These are phyloP conservation scores for Albugo laibachii DNA, from an alignment of 352 stramenopile genomes.

Conservation along the genomic window DNA sequence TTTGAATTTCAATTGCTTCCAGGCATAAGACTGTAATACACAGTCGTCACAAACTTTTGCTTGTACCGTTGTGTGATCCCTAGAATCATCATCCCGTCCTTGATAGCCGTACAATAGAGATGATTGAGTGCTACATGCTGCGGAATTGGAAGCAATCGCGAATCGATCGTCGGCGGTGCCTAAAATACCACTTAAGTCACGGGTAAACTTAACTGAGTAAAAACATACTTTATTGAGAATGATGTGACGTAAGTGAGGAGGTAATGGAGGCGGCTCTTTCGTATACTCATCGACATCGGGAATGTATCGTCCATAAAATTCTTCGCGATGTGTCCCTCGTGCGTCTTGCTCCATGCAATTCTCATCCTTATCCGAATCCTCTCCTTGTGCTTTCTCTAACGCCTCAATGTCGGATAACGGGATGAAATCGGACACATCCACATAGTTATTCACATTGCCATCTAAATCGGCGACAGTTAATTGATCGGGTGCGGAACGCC, in stretches of 20 bases:
- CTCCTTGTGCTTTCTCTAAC: constrained; percentile 13
- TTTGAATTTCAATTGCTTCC: constrained; percentile 21
- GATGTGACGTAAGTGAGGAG: constrained; percentile 97
- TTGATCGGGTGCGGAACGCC: constrained; percentile 86
- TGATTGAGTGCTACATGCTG: constrained; percentile 99
- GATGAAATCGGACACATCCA: constrained; percentile 97
- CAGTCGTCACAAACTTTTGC: constrained; percentile 95
- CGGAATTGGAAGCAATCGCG: constrained; percentile 87
- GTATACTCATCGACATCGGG: constrained; percentile 98
- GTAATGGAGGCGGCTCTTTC: constrained; percentile 96
- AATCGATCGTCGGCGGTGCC: constrained; percentile 87
- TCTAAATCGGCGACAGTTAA: constrained; percentile 97
- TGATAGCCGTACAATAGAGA: constrained; percentile 97
- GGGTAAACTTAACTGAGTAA: background rate
- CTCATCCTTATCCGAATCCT: background rate
- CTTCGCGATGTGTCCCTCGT: constrained; percentile 22
- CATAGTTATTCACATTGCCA: constrained; percentile 99
- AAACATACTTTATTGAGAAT: constrained; percentile 94
- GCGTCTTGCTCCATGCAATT: constrained; percentile 1
- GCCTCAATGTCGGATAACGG: constrained; percentile 49
- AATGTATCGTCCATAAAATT: constrained; percentile 88
- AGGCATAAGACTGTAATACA: constrained; percentile 93
- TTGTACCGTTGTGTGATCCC: constrained; percentile 95
- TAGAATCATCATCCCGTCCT: constrained; percentile 99
- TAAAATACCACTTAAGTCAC: constrained; percentile 6